Base-by-base conservation (phyloP, 495 filamentous ascomycete species). In the Cercophora samala region DNA sequence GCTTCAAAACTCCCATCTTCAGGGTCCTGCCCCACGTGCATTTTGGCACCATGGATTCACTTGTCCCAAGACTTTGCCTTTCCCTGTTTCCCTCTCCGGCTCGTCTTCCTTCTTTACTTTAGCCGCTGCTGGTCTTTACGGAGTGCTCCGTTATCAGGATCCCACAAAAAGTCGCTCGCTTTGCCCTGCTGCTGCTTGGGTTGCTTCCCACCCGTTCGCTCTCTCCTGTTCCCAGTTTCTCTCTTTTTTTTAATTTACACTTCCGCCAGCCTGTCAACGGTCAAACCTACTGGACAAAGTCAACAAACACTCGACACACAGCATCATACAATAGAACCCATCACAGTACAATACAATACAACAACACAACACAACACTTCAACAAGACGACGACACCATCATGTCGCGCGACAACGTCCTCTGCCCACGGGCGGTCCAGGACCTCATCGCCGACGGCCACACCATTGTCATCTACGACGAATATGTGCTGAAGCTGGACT, bases 381-480 rank as follows among this genome's bases (percentile, higher is more conserved):
- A 23, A 18, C 53, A 9, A 0, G 13, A 15, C 53, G 17, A 9
- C 53, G 3, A 21, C n/a, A 46, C 17, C 29, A 62, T 23, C 32
- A 62, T 62, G 60, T 62, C 60, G 18, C 71, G 71, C 60, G 68
- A 70, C 60, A 46, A 65, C 75, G 56, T 72, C 19, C 23, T 77
- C 23, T 67, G 72, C 25, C 60, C 70, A 25, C 42, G 60, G 52
- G 72, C 72, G 53, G 72, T 83, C 69, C 70, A 79, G 58, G 66
- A 46, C 24, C 68, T 84, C 69, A 81, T 84, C 56, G 80, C 81
- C 54, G 72, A 77, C 54, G 82, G 81, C 26, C 76, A 74, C 37
- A 73, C 66, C 8, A 81, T 84, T 54, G 76, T 84, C 71, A 81
- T 84, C 60, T 75, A 72, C 60, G 72, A 83, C 25, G 79, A 78